A percentile compares a stretch with the other conserved stretches of the same genome.
These are phyloP conservation scores for Albifimbria verrucaria DNA, from an alignment of 2,329 filamentous ascomycete species.

Conservation along the genomic window DNA sequence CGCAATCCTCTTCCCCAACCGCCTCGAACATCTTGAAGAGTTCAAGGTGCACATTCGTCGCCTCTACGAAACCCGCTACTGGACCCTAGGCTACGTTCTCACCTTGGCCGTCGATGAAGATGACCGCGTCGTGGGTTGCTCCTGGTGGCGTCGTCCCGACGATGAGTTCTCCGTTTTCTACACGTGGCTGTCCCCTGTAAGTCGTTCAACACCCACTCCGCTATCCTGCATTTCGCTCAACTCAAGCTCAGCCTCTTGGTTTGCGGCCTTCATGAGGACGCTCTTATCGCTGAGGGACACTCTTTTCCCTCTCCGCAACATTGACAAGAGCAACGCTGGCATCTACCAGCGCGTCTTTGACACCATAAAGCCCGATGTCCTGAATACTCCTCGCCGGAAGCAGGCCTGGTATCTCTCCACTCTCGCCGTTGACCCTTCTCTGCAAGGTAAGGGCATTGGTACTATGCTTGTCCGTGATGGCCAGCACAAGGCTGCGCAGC, in stretches of 20 bases:
- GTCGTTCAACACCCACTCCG: slow-evolving; percentile 3
- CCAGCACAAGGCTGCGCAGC: slow-evolving; percentile 22
- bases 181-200: slow-evolving; percentile 29
- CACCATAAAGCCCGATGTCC: slow-evolving; percentile 18
- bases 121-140: slow-evolving; percentile 22
- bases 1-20: slow-evolving; percentile 27
- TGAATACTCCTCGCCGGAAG: slow-evolving; percentile 23
- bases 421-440: slow-evolving; percentile 25
- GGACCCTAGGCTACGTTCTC: slow-evolving; percentile 28
- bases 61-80: slow-evolving; percentile 28
- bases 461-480: slow-evolving; percentile 26
- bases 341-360: slow-evolving; percentile 23
- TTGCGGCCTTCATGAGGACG: slow-evolving; percentile 22
- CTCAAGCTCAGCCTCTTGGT: slow-evolving; percentile 22
- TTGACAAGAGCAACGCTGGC: slow-evolving; percentile 15
- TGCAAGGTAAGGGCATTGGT: slow-evolving; percentile 29
- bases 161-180: slow-evolving; percentile 21
- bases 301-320: slow-evolving; percentile 19
- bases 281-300: slow-evolving; percentile 19
- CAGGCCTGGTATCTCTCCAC: slow-evolving; percentile 33
- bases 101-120: slow-evolving; percentile 19
- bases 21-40: slow-evolving; percentile 15
- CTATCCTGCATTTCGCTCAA: neutral
- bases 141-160: slow-evolving; percentile 30
- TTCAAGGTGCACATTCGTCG: slow-evolving; percentile 18